phyloP scores from a whole-genome alignment of 2,329 filamentous ascomycete species.

The Zarea fungicola region DNA sequence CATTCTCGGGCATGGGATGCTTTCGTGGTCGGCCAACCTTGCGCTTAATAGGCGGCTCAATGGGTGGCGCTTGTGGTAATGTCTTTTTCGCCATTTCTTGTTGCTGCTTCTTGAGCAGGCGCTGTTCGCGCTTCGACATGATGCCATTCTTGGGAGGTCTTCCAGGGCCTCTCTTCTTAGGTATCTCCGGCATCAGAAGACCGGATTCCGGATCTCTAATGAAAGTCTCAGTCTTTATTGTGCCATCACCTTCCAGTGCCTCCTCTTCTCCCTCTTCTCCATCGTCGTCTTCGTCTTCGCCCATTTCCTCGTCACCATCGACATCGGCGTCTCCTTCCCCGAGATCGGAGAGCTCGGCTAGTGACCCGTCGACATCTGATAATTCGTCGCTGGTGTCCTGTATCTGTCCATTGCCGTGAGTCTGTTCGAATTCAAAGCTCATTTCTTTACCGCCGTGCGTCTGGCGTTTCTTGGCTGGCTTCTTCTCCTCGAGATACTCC shows the following conservation, averaged over 20 bases:
- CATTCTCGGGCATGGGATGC: conserved; percentile 55
- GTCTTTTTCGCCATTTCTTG: conserved; percentile 47
- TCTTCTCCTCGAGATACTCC: conserved; percentile 31
- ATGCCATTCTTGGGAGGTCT: conserved; percentile 76
- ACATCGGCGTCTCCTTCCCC: conserved; percentile 35
- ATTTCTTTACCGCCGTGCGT: conserved; percentile 61
- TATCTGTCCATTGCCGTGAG: conserved; percentile 51
- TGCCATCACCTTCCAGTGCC: too few relatives aligned
- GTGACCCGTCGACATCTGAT: conserved; percentile 39
- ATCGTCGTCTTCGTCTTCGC: conserved; percentile 24
- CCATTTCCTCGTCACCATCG: conserved; percentile 26
- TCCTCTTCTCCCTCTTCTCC: conserved; percentile 21
- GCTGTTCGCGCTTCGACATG: conserved; percentile 73
- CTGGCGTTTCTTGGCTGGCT: conserved; percentile 40
- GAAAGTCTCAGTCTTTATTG: conserved; percentile 25
- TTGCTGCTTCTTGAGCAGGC: conserved; percentile 54
- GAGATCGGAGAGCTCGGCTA: conserved; percentile 35
- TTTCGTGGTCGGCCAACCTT: conserved; percentile 63
- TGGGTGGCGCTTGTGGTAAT: conserved; percentile 39
- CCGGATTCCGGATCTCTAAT: conserved; percentile 31
- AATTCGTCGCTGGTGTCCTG: conserved; percentile 52
- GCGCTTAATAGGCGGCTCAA: conserved; percentile 52
- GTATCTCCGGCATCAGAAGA: conserved; percentile 36
- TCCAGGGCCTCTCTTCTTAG: conserved; percentile 71
- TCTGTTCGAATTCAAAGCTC: conserved; percentile 68